Base-by-base conservation (phyloP, 2,329 filamentous ascomycete species). In the Colletotrichum sp. region DNA sequence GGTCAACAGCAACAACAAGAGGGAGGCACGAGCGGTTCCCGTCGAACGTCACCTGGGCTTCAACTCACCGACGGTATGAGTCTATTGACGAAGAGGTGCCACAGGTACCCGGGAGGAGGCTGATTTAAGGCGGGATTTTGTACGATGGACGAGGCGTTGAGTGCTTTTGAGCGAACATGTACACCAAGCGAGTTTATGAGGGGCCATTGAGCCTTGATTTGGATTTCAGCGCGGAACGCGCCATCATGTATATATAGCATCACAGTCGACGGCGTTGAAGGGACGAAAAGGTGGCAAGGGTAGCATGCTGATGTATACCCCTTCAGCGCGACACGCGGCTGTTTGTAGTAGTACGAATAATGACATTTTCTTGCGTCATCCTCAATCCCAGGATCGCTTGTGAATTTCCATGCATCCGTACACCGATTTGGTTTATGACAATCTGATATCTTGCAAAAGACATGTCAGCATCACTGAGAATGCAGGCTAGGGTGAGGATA, bases 281-380 rank as follows among this genome's bases (percentile, higher is more conserved):
- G 26, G 18, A 71, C 30, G 28, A 30, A 39, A 55, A 28, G 69
- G 59, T 49, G 34, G 36, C 59, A 44, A 68, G 69, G 69, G 55
- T 72, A 72, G 72, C 69, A 55, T 55, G 62, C 44, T 32, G 34
- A 18, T 66, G 34, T 60, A 75, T 68, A 75, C 73, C 69, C 69
- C 26, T 72, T 63, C 32, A 36, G 73, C 69, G 57, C 69, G 65
- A n/a, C 26, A 60, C 55, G 69, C 73, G 18, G 55, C 69, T 72
- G 55, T 64, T 74, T 59, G 65, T 73, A 73, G 55, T 62, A 64
- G 39, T 72, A 73, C 70, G 64, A 76, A 64, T 69, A 76, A 76
- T 69, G 69, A 66, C 55, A 32, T 72, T 75, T 57, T 75, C 32
- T 60, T 69, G n/a, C 28, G 30, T 36, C 28, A 34, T 9, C 26